phyloP scores from a whole-genome alignment of 352 stramenopile genomes.

The Pythium myriotylum region DNA sequence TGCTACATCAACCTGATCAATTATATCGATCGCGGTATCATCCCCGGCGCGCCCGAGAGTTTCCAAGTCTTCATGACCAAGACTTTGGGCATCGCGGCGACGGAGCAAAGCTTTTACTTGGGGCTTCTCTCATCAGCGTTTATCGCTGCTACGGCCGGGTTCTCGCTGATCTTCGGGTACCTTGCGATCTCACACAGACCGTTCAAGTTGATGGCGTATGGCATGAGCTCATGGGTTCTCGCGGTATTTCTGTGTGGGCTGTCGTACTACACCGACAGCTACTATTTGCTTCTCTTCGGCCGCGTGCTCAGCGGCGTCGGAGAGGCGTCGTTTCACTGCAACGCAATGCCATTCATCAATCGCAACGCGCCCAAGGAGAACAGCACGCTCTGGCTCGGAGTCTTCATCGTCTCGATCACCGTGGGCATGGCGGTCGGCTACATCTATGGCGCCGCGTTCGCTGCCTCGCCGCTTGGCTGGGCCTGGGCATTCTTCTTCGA shows the following conservation, averaged over 20 bases:
- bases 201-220: slow-evolving; percentile 90
- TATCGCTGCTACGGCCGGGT: slow-evolving; percentile 92
- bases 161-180: slow-evolving; percentile 91
- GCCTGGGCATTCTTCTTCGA: slow-evolving; percentile 85
- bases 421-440: slow-evolving; percentile 83
- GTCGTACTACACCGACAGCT: slow-evolving; percentile 77
- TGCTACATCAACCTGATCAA: slow-evolving; percentile 94
- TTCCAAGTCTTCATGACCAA: slow-evolving; percentile 92
- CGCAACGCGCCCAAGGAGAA: slow-evolving; percentile 71
- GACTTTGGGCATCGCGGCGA: slow-evolving; percentile 58
- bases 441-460: slow-evolving; percentile 79
- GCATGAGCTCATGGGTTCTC: slow-evolving; percentile 89
- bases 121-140: slow-evolving; percentile 92
- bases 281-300: slow-evolving; percentile 86
- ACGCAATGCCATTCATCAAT: slow-evolving; percentile 93
- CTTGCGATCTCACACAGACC: slow-evolving; percentile 82
- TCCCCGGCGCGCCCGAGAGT: slow-evolving; percentile 90
- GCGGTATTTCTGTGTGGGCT: slow-evolving; percentile 85
- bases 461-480: slow-evolving; percentile 68
- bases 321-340: slow-evolving; percentile 94
- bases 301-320: slow-evolving; percentile 88
- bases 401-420: slow-evolving; percentile 93
- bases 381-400: slow-evolving; percentile 87
- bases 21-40: slow-evolving; percentile 95
- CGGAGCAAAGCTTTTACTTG: slow-evolving; percentile 79